Evolutionary conservation across 768 basidiomycete genomes (phyloP), one percentile per base, ranked within the genome.

Genomic region (Agrocybe praecox): DNA sequence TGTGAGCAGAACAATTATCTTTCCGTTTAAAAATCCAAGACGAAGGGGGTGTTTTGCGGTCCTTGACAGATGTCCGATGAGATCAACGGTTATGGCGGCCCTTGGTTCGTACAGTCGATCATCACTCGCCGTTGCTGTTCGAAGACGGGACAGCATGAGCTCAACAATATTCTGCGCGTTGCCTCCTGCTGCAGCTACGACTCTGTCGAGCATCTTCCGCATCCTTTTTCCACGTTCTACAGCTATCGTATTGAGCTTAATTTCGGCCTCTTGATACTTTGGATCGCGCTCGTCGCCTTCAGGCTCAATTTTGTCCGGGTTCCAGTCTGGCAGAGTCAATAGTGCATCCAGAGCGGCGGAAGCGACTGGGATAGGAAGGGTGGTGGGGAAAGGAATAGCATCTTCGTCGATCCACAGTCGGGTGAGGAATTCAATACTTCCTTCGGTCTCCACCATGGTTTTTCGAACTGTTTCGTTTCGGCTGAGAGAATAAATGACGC

Each of bases 401-500:
- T 73, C 70, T 49, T 74, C 74, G 18, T 68, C 56, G 32, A 73
- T 53, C 71, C 74, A 75, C 24, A 75, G 62, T 34, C 67, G 61
- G 6, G 73, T 72, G 19, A 71, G 72, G 34, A 75, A 65, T 53
- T 75, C 73, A 56, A 77, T 52, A 18, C 66, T 63, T 18, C 70
- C 72, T 22, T 65, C 61, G 7, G 74, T 75, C 1, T 47, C 47
- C 15, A 66, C 62, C 62, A 76, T 75, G 18, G 55, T 62, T 24
- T 62, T 55, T 43, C 72, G 67, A 44, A 72, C 53, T 3, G 50
- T 53, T 12, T 74, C 72, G 6, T 65, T 64, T 11, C 67, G 67
- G 34, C 58, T 51, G 42, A 75, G 56, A 10, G 66, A 53, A 58
- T 68, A 75, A 65, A 72, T 69, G 1, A 60, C 55, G 3, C 60